Evolutionary conservation across 192 early-diverging fungal genomes (phyloP).

Genomic region (Coemansia sp.): DNA sequence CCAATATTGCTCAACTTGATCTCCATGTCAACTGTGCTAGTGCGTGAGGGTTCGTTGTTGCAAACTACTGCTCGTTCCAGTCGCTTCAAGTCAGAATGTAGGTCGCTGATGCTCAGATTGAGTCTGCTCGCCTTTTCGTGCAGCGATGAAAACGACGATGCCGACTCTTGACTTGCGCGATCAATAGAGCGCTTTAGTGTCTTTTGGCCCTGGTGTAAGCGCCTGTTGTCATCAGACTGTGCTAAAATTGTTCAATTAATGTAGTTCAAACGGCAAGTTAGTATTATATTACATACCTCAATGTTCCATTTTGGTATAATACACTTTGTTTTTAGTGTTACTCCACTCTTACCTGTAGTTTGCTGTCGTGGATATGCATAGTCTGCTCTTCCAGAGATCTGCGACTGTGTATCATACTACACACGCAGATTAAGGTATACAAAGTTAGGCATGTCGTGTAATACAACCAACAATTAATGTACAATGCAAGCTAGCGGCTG

Average conservation of each 20-base stretch:
- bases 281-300: neutral
- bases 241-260: neutral
- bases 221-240: conserved; percentile 23
- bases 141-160: conserved; percentile 32
- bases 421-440: neutral
- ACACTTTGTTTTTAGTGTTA: neutral
- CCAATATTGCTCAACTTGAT: conserved; percentile 41
- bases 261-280: neutral
- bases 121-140: conserved; percentile 52
- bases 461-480: neutral
- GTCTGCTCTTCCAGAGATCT: conserved; percentile 22
- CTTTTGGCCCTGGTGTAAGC: conserved; percentile 48
- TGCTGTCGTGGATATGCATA: conserved; percentile 3
- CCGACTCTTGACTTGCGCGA: conserved; percentile 26
- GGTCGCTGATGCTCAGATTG: conserved; percentile 46
- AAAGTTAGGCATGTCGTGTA: neutral
- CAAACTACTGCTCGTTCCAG: conserved; percentile 34
- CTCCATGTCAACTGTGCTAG: conserved; percentile 39
- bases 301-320: neutral
- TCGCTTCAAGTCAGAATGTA: conserved; percentile 51
- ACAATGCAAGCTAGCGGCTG: neutral
- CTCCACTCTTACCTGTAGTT: conserved; percentile 17
- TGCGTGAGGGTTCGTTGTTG: conserved; percentile 19
- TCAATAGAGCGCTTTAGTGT: conserved; percentile 39
- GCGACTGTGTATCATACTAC: conserved; percentile 42